Conservation (phyloP, 805 yeast species). For the Saturnispora diversa region DNA sequence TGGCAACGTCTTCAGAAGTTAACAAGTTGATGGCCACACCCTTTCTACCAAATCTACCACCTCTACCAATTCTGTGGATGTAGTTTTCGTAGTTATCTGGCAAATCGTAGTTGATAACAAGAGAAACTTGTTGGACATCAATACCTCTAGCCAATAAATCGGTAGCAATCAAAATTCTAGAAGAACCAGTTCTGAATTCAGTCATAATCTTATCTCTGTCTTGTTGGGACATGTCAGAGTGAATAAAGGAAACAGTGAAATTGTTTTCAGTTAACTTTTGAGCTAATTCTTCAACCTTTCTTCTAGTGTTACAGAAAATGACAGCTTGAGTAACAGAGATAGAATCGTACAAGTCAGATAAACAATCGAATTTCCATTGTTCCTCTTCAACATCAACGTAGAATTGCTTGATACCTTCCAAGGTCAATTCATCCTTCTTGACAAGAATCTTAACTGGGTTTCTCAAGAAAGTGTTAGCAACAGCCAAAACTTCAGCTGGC, state of each 20-base stretch:
- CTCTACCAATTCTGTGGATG: conserved; percentile 96
- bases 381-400: conserved; percentile 86
- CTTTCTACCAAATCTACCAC: conserved; percentile 97
- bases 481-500: conserved; percentile 85
- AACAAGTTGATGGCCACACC: conserved; percentile 96
- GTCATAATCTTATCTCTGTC: conserved; percentile 94
- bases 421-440: conserved; percentile 89
- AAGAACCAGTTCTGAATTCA: conserved; percentile 90
- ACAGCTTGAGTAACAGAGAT: conserved; percentile 95
- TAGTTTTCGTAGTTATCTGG: conserved; percentile 89
- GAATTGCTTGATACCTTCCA: conserved; percentile 93
- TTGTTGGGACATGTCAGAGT: conserved; percentile 90
- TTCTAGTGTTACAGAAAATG: conserved; percentile 92
- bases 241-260: conserved; percentile 91
- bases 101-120: conserved; percentile 89
- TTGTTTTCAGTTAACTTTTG: conserved; percentile 65
- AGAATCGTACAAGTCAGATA: conserved; percentile 92
- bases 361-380: conserved; percentile 89
- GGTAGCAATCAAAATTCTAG: conserved; percentile 86
- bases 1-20: conserved; percentile 66
- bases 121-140: conserved; percentile 94
- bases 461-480: conserved; percentile 88
- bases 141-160: conserved; percentile 97
- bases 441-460: conserved; percentile 92
- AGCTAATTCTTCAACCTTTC: conserved; percentile 86